Conservation (phyloP, 495 filamentous ascomycete genomes). For the Bathelium albidoporum region DNA sequence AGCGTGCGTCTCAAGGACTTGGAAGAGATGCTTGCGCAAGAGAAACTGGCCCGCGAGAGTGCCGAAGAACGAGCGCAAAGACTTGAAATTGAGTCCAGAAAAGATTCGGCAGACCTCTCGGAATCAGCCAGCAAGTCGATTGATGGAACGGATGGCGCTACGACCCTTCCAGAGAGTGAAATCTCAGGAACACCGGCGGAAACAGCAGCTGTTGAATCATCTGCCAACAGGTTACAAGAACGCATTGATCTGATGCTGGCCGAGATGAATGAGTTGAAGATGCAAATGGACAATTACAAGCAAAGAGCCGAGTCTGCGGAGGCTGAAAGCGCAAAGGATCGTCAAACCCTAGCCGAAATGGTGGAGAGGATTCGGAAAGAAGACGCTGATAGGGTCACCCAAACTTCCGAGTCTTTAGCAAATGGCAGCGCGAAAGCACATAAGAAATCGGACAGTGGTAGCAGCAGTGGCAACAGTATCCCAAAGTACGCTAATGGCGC, state of each 20-base stretch:
- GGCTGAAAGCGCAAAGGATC: slow-evolving; percentile 52
- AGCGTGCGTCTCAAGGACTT: slow-evolving; percentile 67
- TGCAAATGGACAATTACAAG: slow-evolving; percentile 68
- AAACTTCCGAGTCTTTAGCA: slow-evolving; percentile 10
- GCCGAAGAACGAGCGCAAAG: slow-evolving; percentile 72
- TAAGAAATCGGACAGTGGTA: slow-evolving; percentile 1
- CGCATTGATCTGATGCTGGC: slow-evolving; percentile 67
- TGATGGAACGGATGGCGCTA: background rate
- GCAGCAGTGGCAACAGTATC: background rate
- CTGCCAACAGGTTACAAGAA: slow-evolving; percentile 46
- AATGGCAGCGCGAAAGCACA: slow-evolving; percentile 5
- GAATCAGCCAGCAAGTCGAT: slow-evolving; percentile 14
- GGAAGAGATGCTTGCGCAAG: slow-evolving; percentile 65
- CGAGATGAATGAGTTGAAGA: slow-evolving; percentile 75
- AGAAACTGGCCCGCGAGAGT: slow-evolving; percentile 67
- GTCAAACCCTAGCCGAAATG: slow-evolving; percentile 77
- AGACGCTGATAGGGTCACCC: slow-evolving; percentile 40
- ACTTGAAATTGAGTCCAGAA: slow-evolving; percentile 45
- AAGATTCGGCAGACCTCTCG: slow-evolving; percentile 14
- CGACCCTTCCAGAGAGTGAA: background rate
- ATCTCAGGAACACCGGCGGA: slow-evolving; percentile 25
- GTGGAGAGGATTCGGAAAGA: slow-evolving; percentile 66
- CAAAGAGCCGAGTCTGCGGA: slow-evolving; percentile 71
- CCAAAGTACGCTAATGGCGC: background rate
- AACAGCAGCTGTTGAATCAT: slow-evolving; percentile 32